Conservation (phyloP, 2,329 filamentous ascomycete genomes). For the Calonectria montana region DNA sequence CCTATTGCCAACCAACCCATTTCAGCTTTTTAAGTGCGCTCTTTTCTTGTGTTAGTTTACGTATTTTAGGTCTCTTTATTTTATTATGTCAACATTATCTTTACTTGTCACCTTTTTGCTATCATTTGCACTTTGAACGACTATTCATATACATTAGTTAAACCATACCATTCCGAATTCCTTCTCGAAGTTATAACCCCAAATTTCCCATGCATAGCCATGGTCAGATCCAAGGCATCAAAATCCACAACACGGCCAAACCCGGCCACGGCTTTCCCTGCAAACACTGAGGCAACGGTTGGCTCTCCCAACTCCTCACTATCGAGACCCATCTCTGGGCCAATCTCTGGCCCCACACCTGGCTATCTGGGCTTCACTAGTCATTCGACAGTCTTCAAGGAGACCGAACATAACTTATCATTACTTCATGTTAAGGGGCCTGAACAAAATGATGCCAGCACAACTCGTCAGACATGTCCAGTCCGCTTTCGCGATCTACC, state of each 20-base stretch:
- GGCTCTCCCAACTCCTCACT: not conserved
- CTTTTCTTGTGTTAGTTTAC: not conserved
- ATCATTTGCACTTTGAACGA: not conserved
- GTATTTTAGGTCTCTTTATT: not conserved
- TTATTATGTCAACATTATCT: not conserved
- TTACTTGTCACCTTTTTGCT: not conserved
- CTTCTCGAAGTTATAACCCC: not conserved
- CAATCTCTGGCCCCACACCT: not conserved
- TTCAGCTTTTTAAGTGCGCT: too few species aligned
- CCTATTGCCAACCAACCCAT: too few species aligned
- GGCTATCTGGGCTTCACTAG: slow-evolving; percentile 31
- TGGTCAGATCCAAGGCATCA: not conserved
- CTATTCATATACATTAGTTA: not conserved
- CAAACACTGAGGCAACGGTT: too few species aligned
- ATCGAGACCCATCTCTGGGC: not conserved
- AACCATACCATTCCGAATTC: not conserved
- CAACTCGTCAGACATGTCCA: not conserved
- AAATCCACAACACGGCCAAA: not conserved
- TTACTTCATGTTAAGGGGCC: not conserved
- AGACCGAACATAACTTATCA: slow-evolving; percentile 10
- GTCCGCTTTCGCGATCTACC: slow-evolving; percentile 9
- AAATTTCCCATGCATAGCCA: not conserved
- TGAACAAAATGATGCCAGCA: not conserved
- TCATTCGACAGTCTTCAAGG: slow-evolving; percentile 14
- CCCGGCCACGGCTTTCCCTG: not conserved